These are phyloP conservation scores for Suillus tomentosus DNA, from an alignment of 768 basidiomycete species.

Conservation along the genomic window DNA sequence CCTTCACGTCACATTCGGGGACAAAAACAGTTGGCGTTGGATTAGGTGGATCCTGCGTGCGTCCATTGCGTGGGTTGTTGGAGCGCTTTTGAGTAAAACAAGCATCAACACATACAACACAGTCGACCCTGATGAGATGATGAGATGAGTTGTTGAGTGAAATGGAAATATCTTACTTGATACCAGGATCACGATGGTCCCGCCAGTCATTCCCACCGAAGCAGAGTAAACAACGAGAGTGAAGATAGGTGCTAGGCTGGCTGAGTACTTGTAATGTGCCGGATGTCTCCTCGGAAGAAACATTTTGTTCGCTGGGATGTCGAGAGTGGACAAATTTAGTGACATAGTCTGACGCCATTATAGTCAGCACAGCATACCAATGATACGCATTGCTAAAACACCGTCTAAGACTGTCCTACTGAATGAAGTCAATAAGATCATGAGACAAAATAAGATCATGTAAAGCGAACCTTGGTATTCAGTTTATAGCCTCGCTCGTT, in stretches of 20 bases:
- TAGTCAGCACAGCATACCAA: too few species aligned
- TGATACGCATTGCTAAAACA: constrained; percentile 26
- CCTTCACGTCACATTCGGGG: not conserved
- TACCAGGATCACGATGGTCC: not conserved
- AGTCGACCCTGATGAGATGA: not conserved
- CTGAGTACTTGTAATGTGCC: too few species aligned
- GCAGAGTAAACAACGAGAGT: too few species aligned
- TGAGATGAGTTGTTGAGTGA: not conserved
- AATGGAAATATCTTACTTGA: not conserved
- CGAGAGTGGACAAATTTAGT: too few species aligned
- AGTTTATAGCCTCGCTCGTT: constrained; percentile 12
- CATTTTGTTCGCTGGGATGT: too few species aligned
- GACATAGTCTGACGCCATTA: too few species aligned
- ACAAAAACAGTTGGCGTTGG: constrained; percentile 1
- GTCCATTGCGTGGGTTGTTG: not conserved
- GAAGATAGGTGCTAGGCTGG: too few species aligned
- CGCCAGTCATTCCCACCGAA: not conserved
- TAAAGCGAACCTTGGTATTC: constrained; percentile 9
- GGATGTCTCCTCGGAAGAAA: too few species aligned
- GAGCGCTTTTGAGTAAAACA: constrained; percentile 36
- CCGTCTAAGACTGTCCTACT: constrained; percentile 26
- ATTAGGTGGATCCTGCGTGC: constrained; percentile 5
- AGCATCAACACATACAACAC: constrained; percentile 32
- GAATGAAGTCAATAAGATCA: not conserved
- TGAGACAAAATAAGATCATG: not conserved